Evolutionary conservation across 2,329 filamentous ascomycete species (phyloP), one percentile per base, ranked within the genome.

Genomic region (Aureobasidium leucospermi): DNA sequence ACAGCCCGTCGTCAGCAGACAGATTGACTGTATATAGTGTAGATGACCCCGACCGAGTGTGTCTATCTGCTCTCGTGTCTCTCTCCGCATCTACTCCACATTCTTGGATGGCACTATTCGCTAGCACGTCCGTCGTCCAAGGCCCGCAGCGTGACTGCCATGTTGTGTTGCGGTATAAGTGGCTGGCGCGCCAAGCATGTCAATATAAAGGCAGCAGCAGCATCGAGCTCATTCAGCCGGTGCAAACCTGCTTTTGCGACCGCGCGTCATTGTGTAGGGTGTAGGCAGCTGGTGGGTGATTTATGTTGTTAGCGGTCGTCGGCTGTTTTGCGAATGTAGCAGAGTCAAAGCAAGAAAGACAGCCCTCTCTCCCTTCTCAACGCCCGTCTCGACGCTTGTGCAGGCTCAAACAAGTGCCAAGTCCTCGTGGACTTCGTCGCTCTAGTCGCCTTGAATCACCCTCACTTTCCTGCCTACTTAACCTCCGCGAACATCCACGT

Each of bases 181-280:
- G 52, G 41, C 52, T 56, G 51, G 48, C 16, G 41, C 41, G 28
- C 29, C 29, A 32, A 53, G 49, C 19, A 11, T 42, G 42, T 38
- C 52, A 56, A 56, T 46, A 45, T 46, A 56, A 28, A 34, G 15
- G 38, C 51, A 16, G 51, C 31, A n/a, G 29, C 51, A 43, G 29
- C 31, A 38, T 23, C 36, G 13, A 32, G 15, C 15, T 10, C 19
- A 55, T 55, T 55, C 34, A 43, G 16, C 52, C 41, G 41, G 23
- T 6, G 31, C 52, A 56, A 56, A 56, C 52, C 52, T 56, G 52
- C 52, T 56, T 56, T 46, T 32, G 9, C 19, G 31, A 53, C 41
- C 23, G 52, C 52, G 32, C 52, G 52, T 56, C 52, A 56, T 56
- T 45, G 41, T 29, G 16, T 31, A 28, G 11, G 38, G 4, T 42